Conservation (phyloP, 768 basidiomycete genomes). For the Lactarius hengduanensis region DNA sequence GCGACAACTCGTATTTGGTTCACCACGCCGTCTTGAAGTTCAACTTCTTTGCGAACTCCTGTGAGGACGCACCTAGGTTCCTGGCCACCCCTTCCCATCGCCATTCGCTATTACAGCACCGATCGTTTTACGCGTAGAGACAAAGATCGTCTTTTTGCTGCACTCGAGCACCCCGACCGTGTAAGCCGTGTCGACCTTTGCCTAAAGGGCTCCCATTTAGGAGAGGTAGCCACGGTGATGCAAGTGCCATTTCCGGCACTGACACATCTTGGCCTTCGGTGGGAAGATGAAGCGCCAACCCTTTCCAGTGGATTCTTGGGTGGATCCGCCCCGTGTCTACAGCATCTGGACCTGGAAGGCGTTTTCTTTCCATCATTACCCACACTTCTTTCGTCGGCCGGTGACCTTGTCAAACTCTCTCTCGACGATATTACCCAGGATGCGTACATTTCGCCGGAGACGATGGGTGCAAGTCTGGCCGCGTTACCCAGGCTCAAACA, state of each 20-base stretch:
- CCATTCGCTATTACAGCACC: not conserved
- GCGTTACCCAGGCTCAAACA: not conserved
- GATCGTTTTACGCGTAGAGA: too few relatives aligned
- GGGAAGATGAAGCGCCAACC: not conserved
- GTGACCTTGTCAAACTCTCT: not conserved
- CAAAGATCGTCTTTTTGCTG: not conserved
- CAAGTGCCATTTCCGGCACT: conserved; percentile 1
- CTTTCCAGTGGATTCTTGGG: not conserved
- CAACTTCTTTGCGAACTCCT: not conserved
- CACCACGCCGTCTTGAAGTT: not conserved
- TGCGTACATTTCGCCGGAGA: not conserved
- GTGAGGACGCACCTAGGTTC: too few relatives aligned
- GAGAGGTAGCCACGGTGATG: not conserved
- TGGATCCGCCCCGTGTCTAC: not conserved
- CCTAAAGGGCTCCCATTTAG: not conserved
- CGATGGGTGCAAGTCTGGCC: not conserved
- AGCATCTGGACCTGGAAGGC: not conserved
- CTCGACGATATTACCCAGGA: not conserved
- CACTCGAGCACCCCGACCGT: not conserved
- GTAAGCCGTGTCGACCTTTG: not conserved
- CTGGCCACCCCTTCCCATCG: not conserved
- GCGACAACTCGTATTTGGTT: not conserved
- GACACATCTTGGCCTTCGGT: not conserved
- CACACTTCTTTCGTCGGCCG: not conserved
- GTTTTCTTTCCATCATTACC: not conserved